Percentiles rank a stretch among this genome's conserved stretches.
These are phyloP conservation scores for Trichoderma sp. DNA, from an alignment of 2,329 filamentous ascomycete species.

Conservation along the genomic window DNA sequence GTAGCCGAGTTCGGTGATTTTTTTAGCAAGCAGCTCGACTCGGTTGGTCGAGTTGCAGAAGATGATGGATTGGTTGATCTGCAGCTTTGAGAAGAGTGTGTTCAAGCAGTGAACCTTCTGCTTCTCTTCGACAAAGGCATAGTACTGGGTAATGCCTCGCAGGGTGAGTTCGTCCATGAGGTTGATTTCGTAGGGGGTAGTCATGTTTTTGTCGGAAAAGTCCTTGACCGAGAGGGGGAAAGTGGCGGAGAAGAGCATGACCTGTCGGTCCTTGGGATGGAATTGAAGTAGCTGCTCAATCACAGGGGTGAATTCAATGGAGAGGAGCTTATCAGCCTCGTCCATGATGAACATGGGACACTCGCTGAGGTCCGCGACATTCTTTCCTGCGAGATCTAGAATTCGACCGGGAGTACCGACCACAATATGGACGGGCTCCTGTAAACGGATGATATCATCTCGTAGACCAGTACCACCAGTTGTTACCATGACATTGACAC, in stretches of 20 bases:
- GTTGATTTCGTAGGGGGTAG: slow-evolving; percentile 95
- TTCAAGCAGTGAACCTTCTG: slow-evolving; percentile 99
- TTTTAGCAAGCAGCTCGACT: slow-evolving; percentile 96
- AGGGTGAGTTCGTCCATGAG: slow-evolving; percentile 99
- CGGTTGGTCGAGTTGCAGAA: slow-evolving; percentile 99
- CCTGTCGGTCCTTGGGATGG: slow-evolving; percentile 95
- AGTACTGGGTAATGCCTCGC: slow-evolving; percentile 98
- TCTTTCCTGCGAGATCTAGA: slow-evolving; percentile 93
- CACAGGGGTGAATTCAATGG: slow-evolving; percentile 93
- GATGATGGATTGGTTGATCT: slow-evolving; percentile 99
- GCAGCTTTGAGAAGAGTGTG: slow-evolving; percentile 96
- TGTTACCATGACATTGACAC: slow-evolving; percentile 98
- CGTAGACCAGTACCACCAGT: slow-evolving; percentile 94
- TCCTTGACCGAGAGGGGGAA: slow-evolving; percentile 97
- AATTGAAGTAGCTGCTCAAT: slow-evolving; percentile 95
- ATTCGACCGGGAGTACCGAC: slow-evolving; percentile 97
- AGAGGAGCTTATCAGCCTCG: slow-evolving; percentile 96
- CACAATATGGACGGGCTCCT: slow-evolving; percentile 94
- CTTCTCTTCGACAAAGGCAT: slow-evolving; percentile 98
- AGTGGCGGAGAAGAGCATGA: slow-evolving; percentile 99
- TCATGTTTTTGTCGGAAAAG: slow-evolving; percentile 99
- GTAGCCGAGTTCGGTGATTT: slow-evolving; percentile 98
- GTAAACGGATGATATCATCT: slow-evolving; percentile 94
- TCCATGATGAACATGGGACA: slow-evolving; percentile 99
- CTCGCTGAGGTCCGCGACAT: slow-evolving; percentile 92